Percentiles rank a stretch among this genome's conserved stretches.
These are phyloP conservation scores for Eurotiales sp. DNA, from an alignment of 2,329 filamentous ascomycete species.

Conservation along the genomic window DNA sequence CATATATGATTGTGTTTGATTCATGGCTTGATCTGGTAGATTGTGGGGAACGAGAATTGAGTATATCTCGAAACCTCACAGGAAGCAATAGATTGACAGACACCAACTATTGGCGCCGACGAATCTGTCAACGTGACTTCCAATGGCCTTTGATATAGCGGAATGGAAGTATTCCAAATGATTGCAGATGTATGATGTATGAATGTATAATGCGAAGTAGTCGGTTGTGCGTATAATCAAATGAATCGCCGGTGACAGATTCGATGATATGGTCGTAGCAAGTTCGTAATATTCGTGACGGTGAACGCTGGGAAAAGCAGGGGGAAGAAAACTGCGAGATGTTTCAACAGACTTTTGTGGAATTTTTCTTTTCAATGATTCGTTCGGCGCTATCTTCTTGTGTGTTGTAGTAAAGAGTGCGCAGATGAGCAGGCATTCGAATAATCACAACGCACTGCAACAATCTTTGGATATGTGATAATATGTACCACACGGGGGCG, in stretches of 20 bases:
- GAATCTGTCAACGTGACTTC: background rate
- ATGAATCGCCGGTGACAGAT: too few species aligned
- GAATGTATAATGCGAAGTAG: slow-evolving; percentile 7
- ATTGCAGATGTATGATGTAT: background rate
- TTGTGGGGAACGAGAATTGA: background rate
- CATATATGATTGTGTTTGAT: slow-evolving; percentile 76
- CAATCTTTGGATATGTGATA: background rate
- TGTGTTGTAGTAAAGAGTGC: slow-evolving; percentile 1
- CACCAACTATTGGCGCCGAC: too few species aligned
- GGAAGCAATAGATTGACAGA: slow-evolving; percentile 22
- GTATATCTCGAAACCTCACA: too few species aligned
- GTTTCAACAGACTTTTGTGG: slow-evolving; percentile 22
- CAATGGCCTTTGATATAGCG: too few species aligned
- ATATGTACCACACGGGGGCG: slow-evolving; percentile 4
- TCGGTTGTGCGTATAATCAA: slow-evolving; percentile 20
- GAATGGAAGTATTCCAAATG: too few species aligned
- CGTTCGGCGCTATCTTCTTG: slow-evolving; percentile 1
- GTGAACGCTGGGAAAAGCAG: slow-evolving; percentile 23
- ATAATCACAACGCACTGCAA: slow-evolving; percentile 5
- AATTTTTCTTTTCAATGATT: slow-evolving; percentile 9
- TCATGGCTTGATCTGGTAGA: slow-evolving; percentile 60
- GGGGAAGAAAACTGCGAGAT: slow-evolving; percentile 19
- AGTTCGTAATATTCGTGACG: slow-evolving; percentile 32
- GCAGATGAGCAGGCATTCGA: background rate
- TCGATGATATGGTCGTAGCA: slow-evolving; percentile 24